Conservation (phyloP, 139 green algal species). For the Mesotaenium endlicherianum region DNA sequence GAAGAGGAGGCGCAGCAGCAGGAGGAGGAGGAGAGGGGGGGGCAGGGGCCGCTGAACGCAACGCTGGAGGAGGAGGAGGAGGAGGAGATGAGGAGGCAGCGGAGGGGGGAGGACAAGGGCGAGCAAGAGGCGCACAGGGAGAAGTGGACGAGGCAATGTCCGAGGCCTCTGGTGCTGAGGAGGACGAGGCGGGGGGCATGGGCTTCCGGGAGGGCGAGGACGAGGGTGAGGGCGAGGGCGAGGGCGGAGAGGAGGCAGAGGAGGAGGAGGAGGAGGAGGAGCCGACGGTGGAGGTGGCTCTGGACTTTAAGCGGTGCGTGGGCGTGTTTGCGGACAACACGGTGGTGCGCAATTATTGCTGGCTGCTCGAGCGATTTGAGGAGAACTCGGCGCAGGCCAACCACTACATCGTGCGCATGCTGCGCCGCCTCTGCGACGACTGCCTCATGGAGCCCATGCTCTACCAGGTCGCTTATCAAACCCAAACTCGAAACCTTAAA, state of each 20-base stretch:
- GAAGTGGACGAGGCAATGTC: background rate
- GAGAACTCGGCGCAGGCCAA: background rate
- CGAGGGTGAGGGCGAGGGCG: background rate
- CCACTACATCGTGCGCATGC: conserved; percentile 8
- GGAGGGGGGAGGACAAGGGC: background rate
- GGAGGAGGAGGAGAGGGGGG: background rate
- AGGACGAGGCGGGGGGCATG: background rate
- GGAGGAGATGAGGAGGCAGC: background rate
- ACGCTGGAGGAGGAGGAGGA: background rate
- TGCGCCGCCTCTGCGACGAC: background rate
- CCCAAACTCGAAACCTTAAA: background rate
- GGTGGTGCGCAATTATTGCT: background rate
- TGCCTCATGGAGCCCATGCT: conserved; percentile 19
- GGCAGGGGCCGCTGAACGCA: background rate
- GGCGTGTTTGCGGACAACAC: background rate
- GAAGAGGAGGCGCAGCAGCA: background rate
- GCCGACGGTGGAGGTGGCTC: background rate
- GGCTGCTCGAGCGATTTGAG: background rate
- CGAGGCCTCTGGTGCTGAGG: background rate
- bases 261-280: conserved; percentile 1
- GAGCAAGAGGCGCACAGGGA: background rate
- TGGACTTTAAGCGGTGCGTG: background rate
- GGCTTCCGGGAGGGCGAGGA: background rate
- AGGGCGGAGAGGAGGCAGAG: background rate
- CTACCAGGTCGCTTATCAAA: background rate